A percentile compares a stretch with the other conserved stretches of the same genome.
These are phyloP conservation scores for Abortiporus biennis DNA, from an alignment of 1,284 basidiomycete genomes.

Conservation along the genomic window DNA sequence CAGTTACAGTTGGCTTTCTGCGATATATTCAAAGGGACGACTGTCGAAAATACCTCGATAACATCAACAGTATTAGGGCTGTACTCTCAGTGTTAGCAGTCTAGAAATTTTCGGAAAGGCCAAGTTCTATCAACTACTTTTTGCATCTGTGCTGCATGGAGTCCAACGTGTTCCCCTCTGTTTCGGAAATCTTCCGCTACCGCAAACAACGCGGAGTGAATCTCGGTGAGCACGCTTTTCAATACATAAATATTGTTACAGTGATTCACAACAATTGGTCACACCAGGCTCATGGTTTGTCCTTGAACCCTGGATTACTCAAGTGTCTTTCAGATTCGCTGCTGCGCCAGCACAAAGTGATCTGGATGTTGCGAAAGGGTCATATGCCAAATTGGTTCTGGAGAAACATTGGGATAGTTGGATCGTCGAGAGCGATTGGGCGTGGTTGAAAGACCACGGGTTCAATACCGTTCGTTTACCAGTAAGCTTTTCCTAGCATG, in stretches of 20 bases:
- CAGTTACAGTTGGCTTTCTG: too few relatives aligned
- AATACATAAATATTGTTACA: background rate
- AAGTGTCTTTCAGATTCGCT: conserved; percentile 49
- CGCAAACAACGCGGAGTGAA: conserved; percentile 81
- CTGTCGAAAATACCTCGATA: too few relatives aligned
- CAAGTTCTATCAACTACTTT: background rate
- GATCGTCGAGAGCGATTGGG: conserved; percentile 67
- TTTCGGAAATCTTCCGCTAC: conserved; percentile 49
- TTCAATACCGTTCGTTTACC: conserved; percentile 84
- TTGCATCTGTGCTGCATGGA: conserved; percentile 1
- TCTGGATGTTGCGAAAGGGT: conserved; percentile 66
- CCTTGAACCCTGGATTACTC: conserved; percentile 70
- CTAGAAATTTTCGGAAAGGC: background rate
- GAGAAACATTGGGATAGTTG: conserved; percentile 82
- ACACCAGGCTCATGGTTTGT: conserved; percentile 71
- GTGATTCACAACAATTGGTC: background rate
- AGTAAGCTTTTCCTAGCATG: conserved; percentile 34
- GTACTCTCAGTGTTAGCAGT: too few relatives aligned
- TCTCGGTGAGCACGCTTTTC: conserved; percentile 49
- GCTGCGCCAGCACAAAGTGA: conserved; percentile 60
- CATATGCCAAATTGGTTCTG: conserved; percentile 53
- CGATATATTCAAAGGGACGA: too few relatives aligned
- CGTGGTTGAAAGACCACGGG: conserved; percentile 69
- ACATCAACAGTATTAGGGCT: too few relatives aligned
- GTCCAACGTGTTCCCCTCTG: conserved; percentile 16